A percentile compares a stretch with the other conserved stretches of the same genome.
phyloP scores from a whole-genome alignment of 345 rosid species.

The Pistacia integerrima region DNA sequence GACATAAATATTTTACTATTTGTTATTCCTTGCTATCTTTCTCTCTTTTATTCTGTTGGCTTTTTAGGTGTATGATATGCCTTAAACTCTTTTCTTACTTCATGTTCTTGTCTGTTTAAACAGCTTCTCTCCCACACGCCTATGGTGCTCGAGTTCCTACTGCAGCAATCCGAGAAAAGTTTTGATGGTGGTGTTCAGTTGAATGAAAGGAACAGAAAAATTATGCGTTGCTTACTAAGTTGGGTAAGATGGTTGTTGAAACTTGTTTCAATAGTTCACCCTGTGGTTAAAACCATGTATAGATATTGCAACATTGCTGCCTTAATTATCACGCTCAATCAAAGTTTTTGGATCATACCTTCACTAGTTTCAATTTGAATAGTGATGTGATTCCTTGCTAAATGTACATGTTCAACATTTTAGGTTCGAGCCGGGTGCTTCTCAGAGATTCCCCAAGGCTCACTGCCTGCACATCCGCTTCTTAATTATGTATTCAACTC shows the following conservation, averaged over 20 bases:
- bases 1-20: constrained; percentile 2
- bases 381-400: not conserved
- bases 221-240: constrained; percentile 89
- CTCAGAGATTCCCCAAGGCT: constrained; percentile 77
- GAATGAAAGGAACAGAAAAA: constrained; percentile 68
- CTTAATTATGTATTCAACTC: constrained; percentile 75
- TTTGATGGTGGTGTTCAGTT: constrained; percentile 48
- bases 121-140: constrained; percentile 87
- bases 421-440: constrained; percentile 97
- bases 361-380: not conserved
- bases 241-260: constrained; percentile 68
- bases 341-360: not conserved
- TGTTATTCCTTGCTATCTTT: not conserved
- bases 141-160: constrained; percentile 83
- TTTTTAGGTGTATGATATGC: constrained; percentile 5
- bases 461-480: constrained; percentile 80
- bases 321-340: not conserved
- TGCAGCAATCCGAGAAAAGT: constrained; percentile 76
- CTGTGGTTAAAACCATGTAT: not conserved
- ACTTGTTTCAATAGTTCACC: not conserved
- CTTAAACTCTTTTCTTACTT: constrained; percentile 10
- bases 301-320: not conserved
- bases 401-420: not conserved
- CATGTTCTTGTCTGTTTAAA: constrained; percentile 15
- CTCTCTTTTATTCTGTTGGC: not conserved